phyloP scores from a whole-genome alignment of 2,329 filamentous ascomycete species.

The Pseudogymnoascus sp. region DNA sequence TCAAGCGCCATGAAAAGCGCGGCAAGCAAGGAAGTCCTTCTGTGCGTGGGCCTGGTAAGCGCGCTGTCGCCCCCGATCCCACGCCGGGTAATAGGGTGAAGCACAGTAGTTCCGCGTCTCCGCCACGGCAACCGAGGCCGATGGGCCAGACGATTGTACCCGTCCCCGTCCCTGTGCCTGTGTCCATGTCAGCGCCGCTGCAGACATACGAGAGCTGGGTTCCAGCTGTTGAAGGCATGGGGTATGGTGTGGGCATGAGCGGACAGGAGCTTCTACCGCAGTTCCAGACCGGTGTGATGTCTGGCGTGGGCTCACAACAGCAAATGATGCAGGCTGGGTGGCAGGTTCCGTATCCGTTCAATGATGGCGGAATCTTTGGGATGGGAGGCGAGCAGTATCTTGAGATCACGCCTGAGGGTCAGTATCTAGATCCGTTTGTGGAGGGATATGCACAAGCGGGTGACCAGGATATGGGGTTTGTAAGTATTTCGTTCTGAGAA shows the following conservation, averaged over 20 bases:
- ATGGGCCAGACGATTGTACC: not conserved
- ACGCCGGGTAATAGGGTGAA: not conserved
- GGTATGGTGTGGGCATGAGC: not conserved
- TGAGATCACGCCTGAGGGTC: not conserved
- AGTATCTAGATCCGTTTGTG: conserved; percentile 7
- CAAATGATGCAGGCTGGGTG: not conserved
- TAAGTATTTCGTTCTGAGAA: not conserved
- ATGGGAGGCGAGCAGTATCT: not conserved
- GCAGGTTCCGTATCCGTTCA: conserved; percentile 8
- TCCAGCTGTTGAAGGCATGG: not conserved
- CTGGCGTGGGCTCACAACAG: not conserved
- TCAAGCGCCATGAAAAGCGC: conserved; percentile 17
- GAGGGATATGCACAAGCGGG: not conserved
- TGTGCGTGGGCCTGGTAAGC: not conserved
- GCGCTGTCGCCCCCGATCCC: not conserved
- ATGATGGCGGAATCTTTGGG: conserved; percentile 11
- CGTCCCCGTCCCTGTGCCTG: not conserved
- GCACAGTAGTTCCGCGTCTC: not conserved
- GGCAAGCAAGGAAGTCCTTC: not conserved
- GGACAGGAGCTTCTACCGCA: not conserved
- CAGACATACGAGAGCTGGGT: not conserved
- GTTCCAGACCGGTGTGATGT: not conserved
- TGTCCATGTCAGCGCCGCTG: not conserved
- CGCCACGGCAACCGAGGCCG: not conserved
- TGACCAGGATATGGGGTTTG: conserved; percentile 8